Evolutionary conservation across 1,139 yeast species (phyloP), one percentile per base, ranked within the genome.

Genomic region (Pneumocystis carinii): DNA sequence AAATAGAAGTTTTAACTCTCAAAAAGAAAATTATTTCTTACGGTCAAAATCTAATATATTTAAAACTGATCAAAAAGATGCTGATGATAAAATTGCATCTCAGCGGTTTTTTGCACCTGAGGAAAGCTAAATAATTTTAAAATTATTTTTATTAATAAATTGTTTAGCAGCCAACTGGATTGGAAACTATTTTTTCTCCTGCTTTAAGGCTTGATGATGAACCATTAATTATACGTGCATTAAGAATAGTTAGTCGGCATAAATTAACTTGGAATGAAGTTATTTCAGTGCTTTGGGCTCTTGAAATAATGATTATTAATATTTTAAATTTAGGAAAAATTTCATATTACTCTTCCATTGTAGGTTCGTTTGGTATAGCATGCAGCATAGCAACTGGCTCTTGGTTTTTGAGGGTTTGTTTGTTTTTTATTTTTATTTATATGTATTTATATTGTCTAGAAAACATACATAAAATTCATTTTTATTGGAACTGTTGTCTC

Each of bases 31-130:
- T 37, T 19, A 37, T 57, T 57, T 38, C n/a, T 27, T 14, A 57
- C 27, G 27, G 14, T 19, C 37, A 57, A 27, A 27, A 57, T 10
- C 55, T 12, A 27, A 27, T 57, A 14, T 37, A 24, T 39, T 57
- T 27, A 48, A 48, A 24, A 48, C 8, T 10, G n/a, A 48, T 48
- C 55, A 48, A 48, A 48, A 48, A 48, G 55, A 24, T 24, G 27
- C 1, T 10, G 53, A 42, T 19, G n/a, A 48, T 48, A 32, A 24
- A 24, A 35, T 65, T 7, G 66, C 66, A 1, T 62, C 61, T 15
- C 66, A 65, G 41, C 35, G 62, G 27, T 62, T 65, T 59, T 65
- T 65, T 55, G 63, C 66, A 17, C 65, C 66, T 2, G 66, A 64
- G 19, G 42, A 42, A 48, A 48, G n/a, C 24, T 48, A 24, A 48